These are phyloP conservation scores for Nakazawaea ambrosiae DNA, from an alignment of 805 yeast species.

Conservation along the genomic window DNA sequence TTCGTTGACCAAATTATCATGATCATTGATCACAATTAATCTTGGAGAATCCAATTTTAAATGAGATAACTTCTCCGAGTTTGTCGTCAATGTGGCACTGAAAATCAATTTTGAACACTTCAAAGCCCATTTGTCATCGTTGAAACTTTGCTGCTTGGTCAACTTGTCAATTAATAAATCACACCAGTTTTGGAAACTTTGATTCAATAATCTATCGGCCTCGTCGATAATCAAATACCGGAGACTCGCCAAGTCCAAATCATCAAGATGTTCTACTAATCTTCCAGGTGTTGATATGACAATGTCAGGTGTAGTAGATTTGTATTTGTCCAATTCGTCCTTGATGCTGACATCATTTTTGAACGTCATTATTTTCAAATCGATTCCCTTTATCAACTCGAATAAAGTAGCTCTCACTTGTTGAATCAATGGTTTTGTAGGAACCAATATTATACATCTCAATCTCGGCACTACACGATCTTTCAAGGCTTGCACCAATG, in stretches of 20 bases:
- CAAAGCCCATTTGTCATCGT: slow-evolving; percentile 27
- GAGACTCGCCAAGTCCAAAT: slow-evolving; percentile 42
- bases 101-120: slow-evolving; percentile 62
- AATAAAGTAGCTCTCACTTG: slow-evolving; percentile 72
- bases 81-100: slow-evolving; percentile 91
- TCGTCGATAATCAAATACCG: slow-evolving; percentile 70
- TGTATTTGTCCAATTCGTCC: slow-evolving; percentile 55
- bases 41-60: slow-evolving; percentile 68
- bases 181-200: slow-evolving; percentile 92
- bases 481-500: slow-evolving; percentile 65
- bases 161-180: slow-evolving; percentile 38
- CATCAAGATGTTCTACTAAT: slow-evolving; percentile 65
- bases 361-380: slow-evolving; percentile 57
- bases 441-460: slow-evolving; percentile 75
- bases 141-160: slow-evolving; percentile 22
- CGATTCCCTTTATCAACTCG: slow-evolving; percentile 57
- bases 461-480: slow-evolving; percentile 62
- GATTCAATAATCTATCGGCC: slow-evolving; percentile 78
- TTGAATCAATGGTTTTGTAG: slow-evolving; percentile 79
- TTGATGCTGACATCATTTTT: slow-evolving; percentile 42
- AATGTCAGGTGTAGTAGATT: slow-evolving; percentile 51
- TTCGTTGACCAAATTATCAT: slow-evolving; percentile 38
- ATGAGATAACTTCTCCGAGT: slow-evolving; percentile 76
- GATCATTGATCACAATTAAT: slow-evolving; percentile 63
- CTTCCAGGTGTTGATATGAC: slow-evolving; percentile 74